phyloP scores from a whole-genome alignment of 805 yeast genomes.

The Suhomyces kilbournensis region DNA sequence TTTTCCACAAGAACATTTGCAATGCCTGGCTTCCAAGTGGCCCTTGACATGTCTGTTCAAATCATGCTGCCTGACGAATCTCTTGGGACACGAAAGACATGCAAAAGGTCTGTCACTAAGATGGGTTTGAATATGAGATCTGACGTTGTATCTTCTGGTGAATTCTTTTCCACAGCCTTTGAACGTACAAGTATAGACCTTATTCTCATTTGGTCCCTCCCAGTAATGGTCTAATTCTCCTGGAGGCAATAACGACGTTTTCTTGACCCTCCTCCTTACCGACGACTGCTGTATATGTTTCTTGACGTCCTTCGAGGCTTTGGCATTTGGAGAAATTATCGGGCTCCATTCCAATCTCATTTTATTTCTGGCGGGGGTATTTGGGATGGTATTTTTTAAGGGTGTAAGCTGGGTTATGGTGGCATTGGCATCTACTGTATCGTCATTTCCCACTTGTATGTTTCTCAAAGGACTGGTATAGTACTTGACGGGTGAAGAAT shows the following conservation, averaged over 20 bases:
- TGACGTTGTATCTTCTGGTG: constrained; percentile 83
- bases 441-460: constrained; percentile 20
- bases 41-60: constrained; percentile 84
- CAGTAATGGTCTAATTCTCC: constrained; percentile 85
- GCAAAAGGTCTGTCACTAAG: constrained; percentile 88
- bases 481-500: constrained; percentile 32
- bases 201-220: constrained; percentile 72
- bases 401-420: constrained; percentile 43
- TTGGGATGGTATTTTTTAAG: constrained; percentile 29
- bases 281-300: constrained; percentile 41
- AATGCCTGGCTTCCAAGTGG: constrained; percentile 68
- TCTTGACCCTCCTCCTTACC: constrained; percentile 47
- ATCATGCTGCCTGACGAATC: constrained; percentile 95
- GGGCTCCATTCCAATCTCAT: constrained; percentile 45
- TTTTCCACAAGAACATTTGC: constrained; percentile 88
- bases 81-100: constrained; percentile 74
- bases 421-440: constrained; percentile 37
- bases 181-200: constrained; percentile 70
- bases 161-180: constrained; percentile 79
- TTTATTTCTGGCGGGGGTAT: constrained; percentile 33
- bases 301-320: constrained; percentile 14
- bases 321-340: constrained; percentile 37
- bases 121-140: constrained; percentile 97
- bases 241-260: constrained; percentile 74
- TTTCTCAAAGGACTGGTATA: constrained; percentile 21